Percentiles rank a stretch among this genome's conserved stretches.
Conservation (phyloP, 257 asterid species). For the Salvia rosmarinus region DNA sequence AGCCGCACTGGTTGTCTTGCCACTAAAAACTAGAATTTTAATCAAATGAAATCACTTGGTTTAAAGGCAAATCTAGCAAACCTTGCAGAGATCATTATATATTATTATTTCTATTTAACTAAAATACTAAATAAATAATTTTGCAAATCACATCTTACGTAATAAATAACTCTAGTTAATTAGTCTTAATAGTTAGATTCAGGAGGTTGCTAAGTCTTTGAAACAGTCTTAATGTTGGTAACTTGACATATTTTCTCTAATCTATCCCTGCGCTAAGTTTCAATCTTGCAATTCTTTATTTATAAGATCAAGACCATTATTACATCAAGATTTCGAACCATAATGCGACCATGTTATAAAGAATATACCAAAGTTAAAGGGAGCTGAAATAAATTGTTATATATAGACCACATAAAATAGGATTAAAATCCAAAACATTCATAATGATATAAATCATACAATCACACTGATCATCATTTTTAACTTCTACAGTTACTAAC, state of each 20-base stretch:
- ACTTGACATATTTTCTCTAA: not conserved
- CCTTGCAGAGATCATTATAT: not conserved
- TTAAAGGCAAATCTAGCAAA: slow-evolving; percentile 25
- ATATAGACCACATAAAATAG: slow-evolving; percentile 3
- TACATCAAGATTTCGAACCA: slow-evolving; percentile 33
- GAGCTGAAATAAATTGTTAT: slow-evolving; percentile 10
- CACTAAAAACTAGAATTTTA: not conserved
- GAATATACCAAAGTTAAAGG: slow-evolving; percentile 26
- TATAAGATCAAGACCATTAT: slow-evolving; percentile 24
- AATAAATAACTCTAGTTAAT: not conserved
- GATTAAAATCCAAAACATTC: not conserved
- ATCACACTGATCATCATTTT: not conserved
- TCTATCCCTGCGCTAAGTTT: not conserved
- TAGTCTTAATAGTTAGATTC: not conserved
- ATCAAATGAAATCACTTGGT: not conserved
- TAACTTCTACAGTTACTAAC: not conserved
- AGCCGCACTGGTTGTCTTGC: not conserved
- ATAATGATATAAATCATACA: not conserved
- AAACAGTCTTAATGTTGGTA: not conserved
- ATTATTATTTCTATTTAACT: not conserved
- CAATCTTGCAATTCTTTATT: not conserved
- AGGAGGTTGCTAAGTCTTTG: not conserved
- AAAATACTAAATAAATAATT: not conserved
- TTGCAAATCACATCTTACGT: not conserved
- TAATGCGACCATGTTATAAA: slow-evolving; percentile 33